Base-by-base conservation (phyloP, 106 monocot species). In the Posidonia australis region DNA sequence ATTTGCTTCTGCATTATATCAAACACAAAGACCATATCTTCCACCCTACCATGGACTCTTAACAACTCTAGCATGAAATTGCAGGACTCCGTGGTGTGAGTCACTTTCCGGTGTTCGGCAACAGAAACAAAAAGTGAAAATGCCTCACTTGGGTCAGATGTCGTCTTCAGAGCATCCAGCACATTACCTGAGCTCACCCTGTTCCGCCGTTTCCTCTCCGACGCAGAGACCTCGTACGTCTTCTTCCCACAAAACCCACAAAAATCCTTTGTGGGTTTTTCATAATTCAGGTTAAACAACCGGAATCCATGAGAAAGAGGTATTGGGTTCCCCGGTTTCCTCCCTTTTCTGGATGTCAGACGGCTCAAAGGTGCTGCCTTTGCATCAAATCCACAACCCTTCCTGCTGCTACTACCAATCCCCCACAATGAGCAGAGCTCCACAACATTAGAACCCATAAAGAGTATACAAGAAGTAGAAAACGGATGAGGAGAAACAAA, bases 1-100 rank as follows among this genome's bases (percentile, higher is more conserved):
- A 98, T 83, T 51, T 81, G 84, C 77, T 75, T 87, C 74, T 98
- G 96, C 90, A 98, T 98, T 69, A 87, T 54, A 77, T 98, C 91
- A 58, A 98, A 98, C 77, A 98, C 96, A 60, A 67, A 29, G 21
- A 68, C 78, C 90, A 96, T 90, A 23, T 96, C 84, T 28, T 72
- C 74, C 46, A 90, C 59, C 24, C 72, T 75, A 2, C 84, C 81
- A 63, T 81, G 68, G 13, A 19, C 51, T 18, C 86, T 77, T 84
- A 96, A 80, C 18, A 87, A 67, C 20, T 87, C 90, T 14, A 96
- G 90, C 84, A 91, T 87, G 74, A 81, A 91, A 76, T 98, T 87
- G 75, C 73, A 98, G 1, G 90, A 98, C 24, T 71, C 83, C 0
- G 96, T 98, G 4, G 87, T 87, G 69, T 90, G 90, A 5, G 79